Evolutionary conservation across 2,329 filamentous ascomycete genomes (phyloP).

Genomic region (Truncatella angustata): DNA sequence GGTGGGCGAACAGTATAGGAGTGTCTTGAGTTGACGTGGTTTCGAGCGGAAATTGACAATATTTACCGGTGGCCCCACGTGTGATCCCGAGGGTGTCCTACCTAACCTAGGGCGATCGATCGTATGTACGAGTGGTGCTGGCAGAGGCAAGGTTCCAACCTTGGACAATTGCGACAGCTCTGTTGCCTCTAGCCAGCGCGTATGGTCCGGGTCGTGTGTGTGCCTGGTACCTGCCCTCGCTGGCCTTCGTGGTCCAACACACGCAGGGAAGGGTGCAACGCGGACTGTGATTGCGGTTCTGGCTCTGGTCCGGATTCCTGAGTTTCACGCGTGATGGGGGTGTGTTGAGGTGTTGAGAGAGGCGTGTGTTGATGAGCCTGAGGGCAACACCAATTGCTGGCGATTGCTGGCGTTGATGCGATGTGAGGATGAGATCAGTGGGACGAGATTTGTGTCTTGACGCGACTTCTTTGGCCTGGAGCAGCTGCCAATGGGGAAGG

Average conservation of each 20-base stretch:
- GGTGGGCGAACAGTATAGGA: background rate
- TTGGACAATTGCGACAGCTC: background rate
- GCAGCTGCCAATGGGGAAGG: constrained; percentile 9
- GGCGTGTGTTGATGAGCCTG: background rate
- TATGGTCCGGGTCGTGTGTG: background rate
- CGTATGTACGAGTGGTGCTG: no score
- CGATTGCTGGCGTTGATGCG: constrained; percentile 6
- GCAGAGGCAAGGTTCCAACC: no score
- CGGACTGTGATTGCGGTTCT: no score
- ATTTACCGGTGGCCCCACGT: constrained; percentile 1
- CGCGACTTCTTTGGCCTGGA: constrained; percentile 1
- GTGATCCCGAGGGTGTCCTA: background rate
- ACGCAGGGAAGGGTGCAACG: background rate
- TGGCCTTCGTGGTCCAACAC: background rate
- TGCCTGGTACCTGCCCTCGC: background rate
- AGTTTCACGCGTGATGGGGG: background rate
- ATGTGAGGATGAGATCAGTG: background rate
- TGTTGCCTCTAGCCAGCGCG: background rate
- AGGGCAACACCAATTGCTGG: background rate
- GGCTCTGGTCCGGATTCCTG: background rate
- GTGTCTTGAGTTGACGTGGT: background rate
- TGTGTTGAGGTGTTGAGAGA: background rate
- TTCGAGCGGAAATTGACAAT: background rate
- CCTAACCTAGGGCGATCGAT: no score
- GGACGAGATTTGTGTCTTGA: constrained; percentile 5